phyloP scores from a whole-genome alignment of 2,329 filamentous ascomycete genomes.

The Sphaerostilbella broomeana region DNA sequence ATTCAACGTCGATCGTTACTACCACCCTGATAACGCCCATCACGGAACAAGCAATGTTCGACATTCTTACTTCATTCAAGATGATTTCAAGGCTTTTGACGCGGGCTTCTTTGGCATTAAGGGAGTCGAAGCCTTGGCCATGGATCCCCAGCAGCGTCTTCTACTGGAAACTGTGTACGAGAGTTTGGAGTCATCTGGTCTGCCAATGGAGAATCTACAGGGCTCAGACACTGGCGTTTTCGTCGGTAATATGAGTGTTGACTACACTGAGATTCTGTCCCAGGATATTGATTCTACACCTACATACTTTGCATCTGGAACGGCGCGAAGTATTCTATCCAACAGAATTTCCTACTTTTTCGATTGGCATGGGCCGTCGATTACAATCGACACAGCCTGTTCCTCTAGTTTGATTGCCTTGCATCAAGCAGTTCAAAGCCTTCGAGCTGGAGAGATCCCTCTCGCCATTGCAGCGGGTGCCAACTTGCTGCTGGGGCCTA shows the following conservation, averaged over 20 bases:
- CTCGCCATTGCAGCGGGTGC: slow-evolving; percentile 29
- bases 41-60: slow-evolving; percentile 26
- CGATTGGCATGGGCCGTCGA: slow-evolving; percentile 38
- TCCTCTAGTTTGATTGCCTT: slow-evolving; percentile 42
- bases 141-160: slow-evolving; percentile 17
- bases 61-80: slow-evolving; percentile 28
- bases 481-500: slow-evolving; percentile 52
- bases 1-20: slow-evolving; percentile 36
- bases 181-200: slow-evolving; percentile 30
- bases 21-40: slow-evolving; percentile 35
- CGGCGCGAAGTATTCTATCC: slow-evolving; percentile 33
- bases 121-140: slow-evolving; percentile 6
- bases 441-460: slow-evolving; percentile 17
- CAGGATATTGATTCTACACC: slow-evolving; percentile 23
- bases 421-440: slow-evolving; percentile 30
- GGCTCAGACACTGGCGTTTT: slow-evolving; percentile 31
- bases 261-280: slow-evolving; percentile 31
- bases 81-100: slow-evolving; percentile 33
- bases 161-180: slow-evolving; percentile 36
- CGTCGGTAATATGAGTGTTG: slow-evolving; percentile 26
- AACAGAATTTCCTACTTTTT: slow-evolving; percentile 41
- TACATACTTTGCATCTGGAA: slow-evolving; percentile 37
- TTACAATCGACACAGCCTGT: slow-evolving; percentile 47
- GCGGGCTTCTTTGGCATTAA: slow-evolving; percentile 25
- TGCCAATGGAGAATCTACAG: slow-evolving; percentile 15